Evolutionary conservation across 2,329 filamentous ascomycete genomes (phyloP).

Genomic region (Lachnellula cervina): DNA sequence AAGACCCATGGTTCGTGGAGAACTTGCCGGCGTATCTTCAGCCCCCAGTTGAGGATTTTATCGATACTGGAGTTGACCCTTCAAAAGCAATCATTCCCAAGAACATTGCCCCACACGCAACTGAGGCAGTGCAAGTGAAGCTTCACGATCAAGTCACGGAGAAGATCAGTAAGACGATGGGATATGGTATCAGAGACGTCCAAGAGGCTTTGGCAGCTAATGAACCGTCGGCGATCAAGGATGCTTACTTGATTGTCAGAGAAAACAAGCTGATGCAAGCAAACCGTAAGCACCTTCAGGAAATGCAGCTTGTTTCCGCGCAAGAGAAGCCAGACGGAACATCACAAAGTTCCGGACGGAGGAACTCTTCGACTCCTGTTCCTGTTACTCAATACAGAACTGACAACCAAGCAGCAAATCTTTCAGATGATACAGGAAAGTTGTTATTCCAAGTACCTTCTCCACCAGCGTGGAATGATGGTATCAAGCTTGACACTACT

Average conservation of each 20-base stretch:
- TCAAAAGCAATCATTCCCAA: conserved; percentile 84
- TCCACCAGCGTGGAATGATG: conserved; percentile 46
- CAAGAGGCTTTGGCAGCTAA: conserved; percentile 87
- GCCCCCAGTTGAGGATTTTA: conserved; percentile 83
- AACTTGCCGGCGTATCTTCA: conserved; percentile 83
- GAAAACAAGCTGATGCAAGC: conserved; percentile 97
- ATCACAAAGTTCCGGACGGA: conserved; percentile 4
- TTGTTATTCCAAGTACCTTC: conserved; percentile 50
- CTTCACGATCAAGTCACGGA: conserved; percentile 89
- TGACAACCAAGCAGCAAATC: conserved; percentile 26
- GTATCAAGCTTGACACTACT: conserved; percentile 25
- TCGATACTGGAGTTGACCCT: conserved; percentile 89
- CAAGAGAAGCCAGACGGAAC: background rate
- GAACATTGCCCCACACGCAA: conserved; percentile 73
- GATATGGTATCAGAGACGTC: conserved; percentile 90
- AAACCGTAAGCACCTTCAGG: conserved; percentile 63
- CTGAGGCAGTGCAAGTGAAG: conserved; percentile 76
- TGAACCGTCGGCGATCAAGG: conserved; percentile 96
- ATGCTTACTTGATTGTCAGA: conserved; percentile 95
- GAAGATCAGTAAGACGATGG: conserved; percentile 97
- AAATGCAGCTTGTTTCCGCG: background rate
- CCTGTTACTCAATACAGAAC: background rate
- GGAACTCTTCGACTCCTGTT: background rate
- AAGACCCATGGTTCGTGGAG: conserved; percentile 90
- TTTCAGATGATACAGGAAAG: conserved; percentile 30